Evolutionary conservation across 1,284 basidiomycete species (phyloP).

Genomic region (Athelia psychrophila): DNA sequence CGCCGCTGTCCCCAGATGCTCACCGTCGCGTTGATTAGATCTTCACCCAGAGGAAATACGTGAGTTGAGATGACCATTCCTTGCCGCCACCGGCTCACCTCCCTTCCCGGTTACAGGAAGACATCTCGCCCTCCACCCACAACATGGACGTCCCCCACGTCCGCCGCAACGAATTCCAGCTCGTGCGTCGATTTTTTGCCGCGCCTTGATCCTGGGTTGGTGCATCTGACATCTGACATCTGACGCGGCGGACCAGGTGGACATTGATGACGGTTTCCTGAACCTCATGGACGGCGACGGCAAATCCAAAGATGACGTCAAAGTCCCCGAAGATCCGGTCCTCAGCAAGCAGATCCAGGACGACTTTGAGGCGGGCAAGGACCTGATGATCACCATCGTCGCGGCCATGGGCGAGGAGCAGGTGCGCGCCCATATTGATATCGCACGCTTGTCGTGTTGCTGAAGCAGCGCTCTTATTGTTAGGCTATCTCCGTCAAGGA

Average conservation of each 20-base stretch:
- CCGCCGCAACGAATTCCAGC: conserved; percentile 85
- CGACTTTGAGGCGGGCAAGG: conserved; percentile 87
- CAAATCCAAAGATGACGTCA: conserved; percentile 91
- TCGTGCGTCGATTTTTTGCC: conserved; percentile 69
- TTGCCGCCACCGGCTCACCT: conserved; percentile 3
- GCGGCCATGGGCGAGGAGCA: conserved; percentile 92
- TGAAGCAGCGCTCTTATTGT: conserved; percentile 4
- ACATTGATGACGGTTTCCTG: conserved; percentile 90
- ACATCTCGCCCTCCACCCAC: conserved; percentile 98
- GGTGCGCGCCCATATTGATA: conserved; percentile 34
- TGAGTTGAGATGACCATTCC: conserved; percentile 28
- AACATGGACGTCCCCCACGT: conserved; percentile 99
- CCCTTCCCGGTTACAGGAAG: conserved; percentile 61
- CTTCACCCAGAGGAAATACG: conserved; percentile 94
- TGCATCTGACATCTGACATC: conserved; percentile 8
- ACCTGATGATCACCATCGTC: conserved; percentile 87
- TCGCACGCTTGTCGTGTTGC: conserved; percentile 1
- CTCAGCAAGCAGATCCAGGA: conserved; percentile 74
- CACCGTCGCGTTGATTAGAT: conserved; percentile 51
- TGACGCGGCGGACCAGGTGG: conserved; percentile 46
- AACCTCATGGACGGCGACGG: conserved; percentile 93
- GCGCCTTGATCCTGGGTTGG: not conserved
- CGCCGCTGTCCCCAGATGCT: conserved; percentile 7
- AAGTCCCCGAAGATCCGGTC: conserved; percentile 86
- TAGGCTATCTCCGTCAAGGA: conserved; percentile 86